Conservation (phyloP, 805 yeast species). For the Schwanniomyces occidentalis region DNA sequence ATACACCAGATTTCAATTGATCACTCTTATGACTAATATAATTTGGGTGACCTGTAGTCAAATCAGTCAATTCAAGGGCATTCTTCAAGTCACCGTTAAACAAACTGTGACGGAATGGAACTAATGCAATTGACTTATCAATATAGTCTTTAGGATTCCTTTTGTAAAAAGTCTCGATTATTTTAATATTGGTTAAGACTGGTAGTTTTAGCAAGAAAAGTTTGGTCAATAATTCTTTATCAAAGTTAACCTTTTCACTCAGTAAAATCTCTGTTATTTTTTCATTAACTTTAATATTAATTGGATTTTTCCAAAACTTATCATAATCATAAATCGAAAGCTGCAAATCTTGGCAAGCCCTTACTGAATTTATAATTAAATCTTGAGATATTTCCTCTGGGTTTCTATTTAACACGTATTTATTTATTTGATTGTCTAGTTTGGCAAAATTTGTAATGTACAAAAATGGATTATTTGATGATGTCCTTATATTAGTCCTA, state of each 20-base stretch:
- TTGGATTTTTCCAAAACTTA: slow-evolving; percentile 23
- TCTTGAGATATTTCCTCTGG: slow-evolving; percentile 4
- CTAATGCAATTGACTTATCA: slow-evolving; percentile 45
- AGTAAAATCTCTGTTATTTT: slow-evolving; percentile 22
- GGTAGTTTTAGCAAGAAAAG: slow-evolving; percentile 37
- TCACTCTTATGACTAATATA: slow-evolving; percentile 40
- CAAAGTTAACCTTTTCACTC: slow-evolving; percentile 19
- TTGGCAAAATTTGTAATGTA: slow-evolving; percentile 4
- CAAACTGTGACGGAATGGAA: slow-evolving; percentile 63
- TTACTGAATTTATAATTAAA: slow-evolving; percentile 19
- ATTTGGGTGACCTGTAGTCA: slow-evolving; percentile 58
- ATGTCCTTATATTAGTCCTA: not conserved
- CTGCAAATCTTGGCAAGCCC: slow-evolving; percentile 23
- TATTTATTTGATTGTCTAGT: slow-evolving; percentile 1
- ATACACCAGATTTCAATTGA: slow-evolving; percentile 30
- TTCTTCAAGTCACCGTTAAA: slow-evolving; percentile 56
- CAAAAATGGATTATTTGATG: not conserved
- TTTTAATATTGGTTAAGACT: slow-evolving; percentile 24
- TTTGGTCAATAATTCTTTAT: slow-evolving; percentile 23
- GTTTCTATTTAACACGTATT: not conserved
- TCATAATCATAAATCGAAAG: slow-evolving; percentile 16
- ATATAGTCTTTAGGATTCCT: slow-evolving; percentile 29
- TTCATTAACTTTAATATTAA: slow-evolving; percentile 18
- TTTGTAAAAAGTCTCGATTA: slow-evolving; percentile 26
- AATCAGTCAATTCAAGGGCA: slow-evolving; percentile 59